A percentile compares a stretch with the other conserved stretches of the same genome.
Conservation (phyloP, 139 green algal genomes). For the Micractinium conductrix region DNA sequence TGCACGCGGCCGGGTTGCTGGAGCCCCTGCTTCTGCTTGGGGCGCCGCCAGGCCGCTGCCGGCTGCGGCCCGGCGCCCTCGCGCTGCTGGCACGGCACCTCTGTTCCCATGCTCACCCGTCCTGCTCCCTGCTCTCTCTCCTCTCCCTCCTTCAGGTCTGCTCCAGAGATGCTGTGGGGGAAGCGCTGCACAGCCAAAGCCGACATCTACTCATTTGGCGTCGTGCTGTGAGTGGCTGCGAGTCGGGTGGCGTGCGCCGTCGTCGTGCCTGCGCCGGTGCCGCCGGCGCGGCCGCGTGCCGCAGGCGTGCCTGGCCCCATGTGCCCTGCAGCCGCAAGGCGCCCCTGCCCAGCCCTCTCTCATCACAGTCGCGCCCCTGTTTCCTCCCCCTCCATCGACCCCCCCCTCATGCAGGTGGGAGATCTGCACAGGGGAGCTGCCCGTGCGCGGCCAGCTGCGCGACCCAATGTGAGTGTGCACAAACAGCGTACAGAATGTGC, state of each 20-base stretch:
- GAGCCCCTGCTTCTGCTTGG: no score
- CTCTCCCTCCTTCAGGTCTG: not conserved
- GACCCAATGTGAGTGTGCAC: conserved; percentile 16
- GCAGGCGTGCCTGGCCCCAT: not conserved
- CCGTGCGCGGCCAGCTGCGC: conserved; percentile 20
- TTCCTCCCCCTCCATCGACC: not conserved
- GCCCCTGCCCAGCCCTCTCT: not conserved
- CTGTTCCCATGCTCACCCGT: no score
- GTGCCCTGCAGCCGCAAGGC: not conserved
- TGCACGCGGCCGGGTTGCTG: no score
- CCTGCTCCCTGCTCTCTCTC: not conserved
- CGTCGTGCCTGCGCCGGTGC: no score
- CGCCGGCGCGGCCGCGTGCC: not conserved
- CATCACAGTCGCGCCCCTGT: not conserved
- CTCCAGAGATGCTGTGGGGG: conserved; percentile 45
- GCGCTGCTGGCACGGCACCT: no score
- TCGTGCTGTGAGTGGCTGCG: not conserved
- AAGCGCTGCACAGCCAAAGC: conserved; percentile 26
- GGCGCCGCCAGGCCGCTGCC: no score
- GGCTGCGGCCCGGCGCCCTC: no score
- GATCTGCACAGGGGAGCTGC: conserved; percentile 31
- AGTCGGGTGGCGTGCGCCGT: not conserved
- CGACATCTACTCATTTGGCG: conserved; percentile 41
- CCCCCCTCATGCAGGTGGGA: not conserved
- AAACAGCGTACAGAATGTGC: no score